phyloP scores from a whole-genome alignment of 2,329 filamentous ascomycete genomes.

The Venturia aucupariae region DNA sequence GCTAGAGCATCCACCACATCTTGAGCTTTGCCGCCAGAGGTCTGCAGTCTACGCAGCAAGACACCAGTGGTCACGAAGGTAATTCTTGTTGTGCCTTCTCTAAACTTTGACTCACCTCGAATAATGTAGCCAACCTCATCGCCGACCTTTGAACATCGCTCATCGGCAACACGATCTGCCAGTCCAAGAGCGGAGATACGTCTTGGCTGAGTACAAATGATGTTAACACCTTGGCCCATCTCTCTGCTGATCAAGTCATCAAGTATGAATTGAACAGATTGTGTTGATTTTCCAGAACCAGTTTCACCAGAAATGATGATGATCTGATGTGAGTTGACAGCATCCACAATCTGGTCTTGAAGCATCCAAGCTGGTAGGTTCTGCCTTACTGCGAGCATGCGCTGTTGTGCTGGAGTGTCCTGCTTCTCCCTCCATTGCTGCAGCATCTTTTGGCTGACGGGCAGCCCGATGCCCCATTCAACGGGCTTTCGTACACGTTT shows the following conservation, averaged over 20 bases:
- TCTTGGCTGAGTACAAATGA: slow-evolving; percentile 90
- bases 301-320: slow-evolving; percentile 97
- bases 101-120: slow-evolving; percentile 75
- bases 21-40: slow-evolving; percentile 58
- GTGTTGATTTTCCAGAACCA: slow-evolving; percentile 92
- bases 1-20: slow-evolving; percentile 77
- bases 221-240: slow-evolving; percentile 71
- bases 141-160: slow-evolving; percentile 72
- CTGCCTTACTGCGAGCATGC: slow-evolving; percentile 65
- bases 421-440: slow-evolving; percentile 63
- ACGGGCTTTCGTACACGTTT: slow-evolving; percentile 31
- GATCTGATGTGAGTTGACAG: slow-evolving; percentile 70
- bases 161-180: slow-evolving; percentile 88
- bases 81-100: slow-evolving; percentile 65
- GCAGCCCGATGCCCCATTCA: slow-evolving; percentile 50
- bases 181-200: slow-evolving; percentile 90
- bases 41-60: slow-evolving; percentile 80
- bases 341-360: slow-evolving; percentile 63
- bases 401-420: slow-evolving; percentile 53
- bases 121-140: slow-evolving; percentile 89
- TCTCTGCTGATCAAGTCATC: slow-evolving; percentile 76
- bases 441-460: slow-evolving; percentile 49
- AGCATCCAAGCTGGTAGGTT: slow-evolving; percentile 81
- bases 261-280: slow-evolving; percentile 90
- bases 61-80: slow-evolving; percentile 96